phyloP scores from a whole-genome alignment of 2,329 filamentous ascomycete genomes.

The Epichloe glyceriae region DNA sequence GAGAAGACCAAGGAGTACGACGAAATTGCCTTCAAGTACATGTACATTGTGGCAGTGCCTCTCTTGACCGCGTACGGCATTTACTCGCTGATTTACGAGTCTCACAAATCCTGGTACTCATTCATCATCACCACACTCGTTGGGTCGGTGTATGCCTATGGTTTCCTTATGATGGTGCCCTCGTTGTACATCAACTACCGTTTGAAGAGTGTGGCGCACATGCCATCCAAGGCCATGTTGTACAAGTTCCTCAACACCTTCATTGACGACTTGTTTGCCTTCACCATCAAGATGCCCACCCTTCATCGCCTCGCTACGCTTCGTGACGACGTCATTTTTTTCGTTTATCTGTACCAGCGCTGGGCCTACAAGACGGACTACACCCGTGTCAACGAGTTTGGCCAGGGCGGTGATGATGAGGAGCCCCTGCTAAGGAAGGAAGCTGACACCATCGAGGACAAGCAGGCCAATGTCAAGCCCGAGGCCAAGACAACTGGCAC shows the following conservation, averaged over 20 bases:
- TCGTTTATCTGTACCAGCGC: conserved; percentile 89
- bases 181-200: conserved; percentile 98
- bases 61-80: conserved; percentile 77
- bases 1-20: conserved; percentile 98
- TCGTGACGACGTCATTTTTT: conserved; percentile 95
- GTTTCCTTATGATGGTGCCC: conserved; percentile 98
- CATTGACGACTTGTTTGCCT: conserved; percentile 96
- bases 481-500: conserved; percentile 35
- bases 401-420: conserved; percentile 91
- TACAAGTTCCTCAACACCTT: conserved; percentile 99
- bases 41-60: conserved; percentile 85
- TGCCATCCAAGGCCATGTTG: conserved; percentile 92
- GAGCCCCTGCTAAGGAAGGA: conserved; percentile 27
- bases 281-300: conserved; percentile 98
- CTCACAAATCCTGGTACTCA: conserved; percentile 96
- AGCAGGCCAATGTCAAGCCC: conserved; percentile 21
- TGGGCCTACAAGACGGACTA: conserved; percentile 91
- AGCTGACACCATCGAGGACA: conserved; percentile 21
- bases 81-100: conserved; percentile 87
- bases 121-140: conserved; percentile 93
- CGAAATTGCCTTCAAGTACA: conserved; percentile 92
- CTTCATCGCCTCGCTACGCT: conserved; percentile 86
- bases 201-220: conserved; percentile 87
- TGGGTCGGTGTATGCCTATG: conserved; percentile 92
- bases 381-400: conserved; percentile 90